These are phyloP conservation scores for Termitomyces sp. DNA, from an alignment of 768 basidiomycete species.

Conservation along the genomic window DNA sequence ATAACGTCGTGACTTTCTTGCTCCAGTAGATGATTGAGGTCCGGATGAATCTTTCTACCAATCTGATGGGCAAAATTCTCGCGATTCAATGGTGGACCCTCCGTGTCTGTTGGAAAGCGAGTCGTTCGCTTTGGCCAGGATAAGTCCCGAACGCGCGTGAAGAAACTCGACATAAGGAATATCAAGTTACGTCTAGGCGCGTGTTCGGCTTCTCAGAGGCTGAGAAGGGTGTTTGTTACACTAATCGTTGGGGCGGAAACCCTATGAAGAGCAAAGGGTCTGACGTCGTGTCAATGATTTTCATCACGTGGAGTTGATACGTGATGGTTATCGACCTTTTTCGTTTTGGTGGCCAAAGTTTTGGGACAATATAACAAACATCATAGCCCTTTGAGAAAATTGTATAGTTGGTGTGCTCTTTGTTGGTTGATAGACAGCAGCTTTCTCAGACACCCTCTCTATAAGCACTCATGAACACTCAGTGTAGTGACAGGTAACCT, in stretches of 20 bases:
- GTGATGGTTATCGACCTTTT: no score
- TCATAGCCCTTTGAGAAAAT: no score
- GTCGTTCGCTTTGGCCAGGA: constrained; percentile 1
- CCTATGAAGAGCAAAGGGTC: neutral
- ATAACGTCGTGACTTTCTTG: constrained; percentile 8
- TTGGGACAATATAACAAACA: no score
- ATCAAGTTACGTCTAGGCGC: neutral
- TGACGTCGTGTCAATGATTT: neutral
- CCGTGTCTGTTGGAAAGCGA: neutral
- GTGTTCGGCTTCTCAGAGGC: no score
- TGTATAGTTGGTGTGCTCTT: no score
- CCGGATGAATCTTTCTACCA: constrained; percentile 31
- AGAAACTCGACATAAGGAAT: constrained; percentile 5
- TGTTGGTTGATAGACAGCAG: no score
- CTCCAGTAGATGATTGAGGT: constrained; percentile 27
- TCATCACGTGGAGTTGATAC: neutral
- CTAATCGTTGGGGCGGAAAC: neutral
- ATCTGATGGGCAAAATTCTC: constrained; percentile 1
- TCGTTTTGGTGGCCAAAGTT: no score
- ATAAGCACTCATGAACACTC: no score
- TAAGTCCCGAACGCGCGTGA: constrained; percentile 5
- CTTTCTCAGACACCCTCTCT: no score
- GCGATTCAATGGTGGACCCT: neutral
- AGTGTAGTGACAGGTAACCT: no score
- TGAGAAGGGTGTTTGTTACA: neutral